Conservation (phyloP, 2,329 filamentous ascomycete genomes). For the Septoria linicola region DNA sequence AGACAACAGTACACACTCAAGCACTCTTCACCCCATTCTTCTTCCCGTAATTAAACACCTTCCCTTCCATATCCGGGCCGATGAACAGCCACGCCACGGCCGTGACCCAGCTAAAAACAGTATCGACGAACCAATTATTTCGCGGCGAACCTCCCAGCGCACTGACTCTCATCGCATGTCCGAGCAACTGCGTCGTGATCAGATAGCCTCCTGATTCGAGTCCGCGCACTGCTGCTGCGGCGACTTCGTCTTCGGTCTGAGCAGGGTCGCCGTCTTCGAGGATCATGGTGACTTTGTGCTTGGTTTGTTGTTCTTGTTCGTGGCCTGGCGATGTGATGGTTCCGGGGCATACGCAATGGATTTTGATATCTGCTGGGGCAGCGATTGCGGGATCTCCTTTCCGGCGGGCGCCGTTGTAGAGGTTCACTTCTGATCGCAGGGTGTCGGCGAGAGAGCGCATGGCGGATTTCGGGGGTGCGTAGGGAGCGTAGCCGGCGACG, state of each 20-base stretch:
- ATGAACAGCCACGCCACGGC: constrained; percentile 57
- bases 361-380: constrained; percentile 65
- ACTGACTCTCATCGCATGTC: constrained; percentile 66
- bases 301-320: constrained; percentile 71
- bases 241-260: constrained; percentile 76
- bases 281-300: constrained; percentile 75
- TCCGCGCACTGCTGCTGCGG: constrained; percentile 65
- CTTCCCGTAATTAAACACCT: constrained; percentile 58
- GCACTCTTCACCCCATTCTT: constrained; percentile 47
- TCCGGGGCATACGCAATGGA: constrained; percentile 81
- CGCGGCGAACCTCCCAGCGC: constrained; percentile 54
- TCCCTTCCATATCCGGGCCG: constrained; percentile 56
- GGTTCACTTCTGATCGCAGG: constrained; percentile 75
- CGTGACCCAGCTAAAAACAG: constrained; percentile 54
- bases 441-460: constrained; percentile 80
- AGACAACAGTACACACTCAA: neutral
- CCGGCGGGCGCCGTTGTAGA: constrained; percentile 69
- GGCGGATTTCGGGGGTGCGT: constrained; percentile 81
- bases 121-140: constrained; percentile 55
- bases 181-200: constrained; percentile 72
- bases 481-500: constrained; percentile 77
- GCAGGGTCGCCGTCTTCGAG: constrained; percentile 80
- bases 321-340: constrained; percentile 77
- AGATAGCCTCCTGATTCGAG: constrained; percentile 79
- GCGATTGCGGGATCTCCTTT: constrained; percentile 41